Percentiles rank a stretch among this genome's conserved stretches.
These are phyloP conservation scores for Yarrowia osloensis DNA, from an alignment of 805 yeast genomes.

Conservation along the genomic window DNA sequence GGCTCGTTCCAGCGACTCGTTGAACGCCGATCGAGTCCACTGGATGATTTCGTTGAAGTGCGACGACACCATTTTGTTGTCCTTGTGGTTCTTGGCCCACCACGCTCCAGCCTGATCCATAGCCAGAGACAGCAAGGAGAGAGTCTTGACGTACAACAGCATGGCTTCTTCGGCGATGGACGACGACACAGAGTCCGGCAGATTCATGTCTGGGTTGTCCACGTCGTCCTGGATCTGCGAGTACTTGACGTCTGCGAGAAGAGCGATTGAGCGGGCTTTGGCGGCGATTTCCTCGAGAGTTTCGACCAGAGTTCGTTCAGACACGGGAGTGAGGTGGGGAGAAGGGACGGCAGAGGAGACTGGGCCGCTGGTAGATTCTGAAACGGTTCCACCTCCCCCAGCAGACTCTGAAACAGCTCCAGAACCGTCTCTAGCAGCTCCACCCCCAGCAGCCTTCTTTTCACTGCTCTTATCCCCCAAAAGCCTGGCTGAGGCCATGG, in stretches of 20 bases:
- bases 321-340: not conserved
- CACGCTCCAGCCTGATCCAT: constrained; percentile 84
- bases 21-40: constrained; percentile 87
- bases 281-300: constrained; percentile 74
- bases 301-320: constrained; percentile 12
- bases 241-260: constrained; percentile 89
- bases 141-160: constrained; percentile 77
- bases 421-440: too few species aligned
- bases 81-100: constrained; percentile 66
- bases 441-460: not conserved
- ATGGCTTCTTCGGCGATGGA: constrained; percentile 80
- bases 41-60: constrained; percentile 61
- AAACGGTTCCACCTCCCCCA: too few species aligned
- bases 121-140: constrained; percentile 79
- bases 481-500: constrained; percentile 81
- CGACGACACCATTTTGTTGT: constrained; percentile 39
- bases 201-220: constrained; percentile 33
- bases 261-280: constrained; percentile 83
- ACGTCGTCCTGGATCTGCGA: constrained; percentile 57
- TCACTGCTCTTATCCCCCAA: constrained; percentile 63
- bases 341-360: not conserved
- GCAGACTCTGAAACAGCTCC: too few species aligned
- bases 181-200: constrained; percentile 40
- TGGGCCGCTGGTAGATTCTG: not conserved
- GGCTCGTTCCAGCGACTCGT: constrained; percentile 86